Evolutionary conservation across 352 stramenopile genomes (phyloP), one percentile per base, ranked within the genome.

Genomic region (Phytophthora tentaculata): DNA sequence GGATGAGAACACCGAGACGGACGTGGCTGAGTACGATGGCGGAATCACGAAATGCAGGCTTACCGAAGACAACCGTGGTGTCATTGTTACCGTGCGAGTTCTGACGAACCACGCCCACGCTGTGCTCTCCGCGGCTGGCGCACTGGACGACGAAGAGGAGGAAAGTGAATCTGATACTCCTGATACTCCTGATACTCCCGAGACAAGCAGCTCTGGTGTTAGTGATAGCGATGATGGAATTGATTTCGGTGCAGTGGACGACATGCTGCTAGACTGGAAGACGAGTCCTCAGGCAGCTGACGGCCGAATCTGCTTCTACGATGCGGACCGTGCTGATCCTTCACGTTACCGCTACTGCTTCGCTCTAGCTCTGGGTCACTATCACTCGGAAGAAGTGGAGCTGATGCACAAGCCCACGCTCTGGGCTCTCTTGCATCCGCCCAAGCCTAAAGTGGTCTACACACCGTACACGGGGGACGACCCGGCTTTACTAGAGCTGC

Each of bases 311-410:
- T 94, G 86, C 61, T 90, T 94, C 29, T 91, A 76, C 57, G 86
- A 94, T 61, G 68, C 69, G 3, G 77, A 90, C 22, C 71, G 84
- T 32, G 57, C 63, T n/a, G 70, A 83, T 17, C 77, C 83, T n/a
- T 87, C 75, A 52, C 76, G 82, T 50, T 72, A 80, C 14, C 72
- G 71, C 54, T 92, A 91, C 56, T 94, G 85, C 61, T 94, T 92
- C 49, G 64, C 70, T 13, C 44, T 94, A 2, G 77, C 83, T 4
- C 60, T 90, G 43, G 83, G 81, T 1, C 75, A 89, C 44, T 91
- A 82, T 49, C 74, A 90, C 41, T 58, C 67, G 2, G 61, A 81
- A n/a, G 67, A 77, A 51, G 74, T 88, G 44, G 65, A 81, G 10
- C 73, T 88, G 3, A 64, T 78, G 29, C 76, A 84, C 56, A 75